Base-by-base conservation (phyloP, 257 asterid genomes). In the Solanum appendiculatum region DNA sequence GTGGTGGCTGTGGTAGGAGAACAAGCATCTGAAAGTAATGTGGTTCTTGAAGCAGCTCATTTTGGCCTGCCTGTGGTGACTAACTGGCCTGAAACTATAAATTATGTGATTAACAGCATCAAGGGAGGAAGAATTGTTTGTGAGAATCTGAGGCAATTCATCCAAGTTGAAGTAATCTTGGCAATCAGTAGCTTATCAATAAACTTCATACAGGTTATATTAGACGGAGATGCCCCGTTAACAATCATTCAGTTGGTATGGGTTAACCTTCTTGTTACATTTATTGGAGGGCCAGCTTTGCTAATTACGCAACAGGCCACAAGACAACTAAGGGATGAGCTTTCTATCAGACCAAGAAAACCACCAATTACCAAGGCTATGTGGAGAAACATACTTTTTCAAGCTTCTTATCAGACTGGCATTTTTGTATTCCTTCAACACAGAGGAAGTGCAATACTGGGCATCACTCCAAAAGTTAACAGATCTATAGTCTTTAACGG, bases 1-100 rank as follows among this genome's bases (percentile, higher is more conserved):
- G 87, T 89, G 54, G 92, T 91, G 54, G 90, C 89, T 8, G 63
- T 91, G 27, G 5, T 90, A 16, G 93, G 89, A 40, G 91, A 91
- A 58, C 64, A 42, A n/a, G 23, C 39, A 3, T 91, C 86, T 48
- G 91, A 75, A 44, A 39, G 36, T 40, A 75, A 88, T 21, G 92
- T 91, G 3, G 90, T 90, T 6, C 86, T 91, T 31, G 89, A 86
- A 87, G 86, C 82, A 86, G 90, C 93, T 25, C 86, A 90, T 20
- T 37, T 91, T 60, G 91, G 91, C 39, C 34, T 90, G 81, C 84
- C 91, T 9, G 54, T 86, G 34, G 91, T 89, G 80, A 84, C 82
- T 66, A 83, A 87, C 88, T 87, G 91, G 91, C 89, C 92, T 0
- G 87, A 87, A 51, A 68, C 74, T 14, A 88, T 89, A 7, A 85